Evolutionary conservation across 2,329 filamentous ascomycete species (phyloP).

Genomic region (Thielaviopsis cerberus): DNA sequence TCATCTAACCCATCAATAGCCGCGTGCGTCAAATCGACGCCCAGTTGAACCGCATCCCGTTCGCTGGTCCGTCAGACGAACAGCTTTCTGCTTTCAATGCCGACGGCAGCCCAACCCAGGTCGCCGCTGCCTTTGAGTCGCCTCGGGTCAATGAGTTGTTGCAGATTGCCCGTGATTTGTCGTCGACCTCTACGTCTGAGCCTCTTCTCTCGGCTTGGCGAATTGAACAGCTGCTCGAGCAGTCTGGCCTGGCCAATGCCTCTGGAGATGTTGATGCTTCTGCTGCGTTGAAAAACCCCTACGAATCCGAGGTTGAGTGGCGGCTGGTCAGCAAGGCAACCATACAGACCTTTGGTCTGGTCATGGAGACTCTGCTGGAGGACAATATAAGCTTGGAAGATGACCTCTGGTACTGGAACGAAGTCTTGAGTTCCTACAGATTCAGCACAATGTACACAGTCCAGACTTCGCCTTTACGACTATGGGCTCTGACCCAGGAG

Average conservation of each 20-base stretch:
- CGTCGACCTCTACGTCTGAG: slow-evolving; percentile 46
- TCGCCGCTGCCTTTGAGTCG: slow-evolving; percentile 27
- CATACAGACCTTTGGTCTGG: slow-evolving; percentile 69
- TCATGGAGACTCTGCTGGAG: slow-evolving; percentile 59
- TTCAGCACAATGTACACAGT: slow-evolving; percentile 68
- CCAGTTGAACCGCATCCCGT: slow-evolving; percentile 44
- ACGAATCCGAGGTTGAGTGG: slow-evolving; percentile 75
- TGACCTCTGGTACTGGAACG: slow-evolving; percentile 92
- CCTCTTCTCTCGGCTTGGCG: slow-evolving; percentile 40
- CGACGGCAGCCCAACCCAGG: slow-evolving; percentile 21
- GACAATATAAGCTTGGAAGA: slow-evolving; percentile 69
- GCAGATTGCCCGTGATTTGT: slow-evolving; percentile 50
- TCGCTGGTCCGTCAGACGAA: slow-evolving; percentile 20
- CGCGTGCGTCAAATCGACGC: slow-evolving; percentile 45
- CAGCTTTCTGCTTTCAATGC: slow-evolving; percentile 20
- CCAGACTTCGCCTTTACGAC: slow-evolving; percentile 61
- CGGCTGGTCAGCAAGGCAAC: slow-evolving; percentile 77
- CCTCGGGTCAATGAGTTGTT: slow-evolving; percentile 44
- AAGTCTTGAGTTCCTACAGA: slow-evolving; percentile 58
- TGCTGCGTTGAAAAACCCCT: slow-evolving; percentile 23
- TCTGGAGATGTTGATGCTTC: slow-evolving; percentile 15
- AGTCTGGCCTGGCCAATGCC: slow-evolving; percentile 35
- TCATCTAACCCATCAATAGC: slow-evolving; percentile 19
- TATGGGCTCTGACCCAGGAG: slow-evolving; percentile 54
- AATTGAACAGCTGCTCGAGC: slow-evolving; percentile 42